Conservation (phyloP, 2,329 filamentous ascomycete genomes). For the Podosphaera leucotricha region DNA sequence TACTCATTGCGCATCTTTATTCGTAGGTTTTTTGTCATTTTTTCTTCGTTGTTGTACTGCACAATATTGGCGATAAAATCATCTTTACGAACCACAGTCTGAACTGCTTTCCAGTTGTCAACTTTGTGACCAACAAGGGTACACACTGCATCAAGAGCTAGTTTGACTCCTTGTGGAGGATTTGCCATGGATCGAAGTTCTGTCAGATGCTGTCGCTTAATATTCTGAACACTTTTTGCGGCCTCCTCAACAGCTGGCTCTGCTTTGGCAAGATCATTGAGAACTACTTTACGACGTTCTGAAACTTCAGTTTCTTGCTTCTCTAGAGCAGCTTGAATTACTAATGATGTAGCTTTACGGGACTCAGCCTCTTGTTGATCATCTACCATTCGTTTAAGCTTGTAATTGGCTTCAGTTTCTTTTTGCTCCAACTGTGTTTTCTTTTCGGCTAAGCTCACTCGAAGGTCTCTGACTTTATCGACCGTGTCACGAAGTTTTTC, state of each 20-base stretch:
- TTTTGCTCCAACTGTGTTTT: slow-evolving; percentile 83
- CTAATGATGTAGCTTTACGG: slow-evolving; percentile 64
- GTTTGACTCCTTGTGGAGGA: slow-evolving; percentile 70
- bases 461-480: slow-evolving; percentile 83
- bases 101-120: slow-evolving; percentile 75
- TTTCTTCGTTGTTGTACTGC: slow-evolving; percentile 82
- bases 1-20: slow-evolving; percentile 84
- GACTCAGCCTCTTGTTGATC: slow-evolving; percentile 90
- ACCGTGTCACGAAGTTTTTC: slow-evolving; percentile 95
- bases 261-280: slow-evolving; percentile 68
- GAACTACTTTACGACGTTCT: slow-evolving; percentile 56
- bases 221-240: slow-evolving; percentile 91
- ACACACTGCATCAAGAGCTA: slow-evolving; percentile 90
- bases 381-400: slow-evolving; percentile 87
- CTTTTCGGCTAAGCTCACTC: slow-evolving; percentile 79
- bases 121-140: slow-evolving; percentile 79
- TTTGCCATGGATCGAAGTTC: slow-evolving; percentile 95
- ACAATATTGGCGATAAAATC: slow-evolving; percentile 98
- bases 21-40: slow-evolving; percentile 69
- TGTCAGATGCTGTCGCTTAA: slow-evolving; percentile 89
- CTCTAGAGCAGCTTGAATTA: slow-evolving; percentile 70
- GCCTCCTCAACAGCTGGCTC: slow-evolving; percentile 86
- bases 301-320: slow-evolving; percentile 79
- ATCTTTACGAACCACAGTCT: slow-evolving; percentile 68
- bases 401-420: slow-evolving; percentile 88